These are phyloP conservation scores for Corniculantispora saksenae DNA, from an alignment of 2,329 filamentous ascomycete species.

Conservation along the genomic window DNA sequence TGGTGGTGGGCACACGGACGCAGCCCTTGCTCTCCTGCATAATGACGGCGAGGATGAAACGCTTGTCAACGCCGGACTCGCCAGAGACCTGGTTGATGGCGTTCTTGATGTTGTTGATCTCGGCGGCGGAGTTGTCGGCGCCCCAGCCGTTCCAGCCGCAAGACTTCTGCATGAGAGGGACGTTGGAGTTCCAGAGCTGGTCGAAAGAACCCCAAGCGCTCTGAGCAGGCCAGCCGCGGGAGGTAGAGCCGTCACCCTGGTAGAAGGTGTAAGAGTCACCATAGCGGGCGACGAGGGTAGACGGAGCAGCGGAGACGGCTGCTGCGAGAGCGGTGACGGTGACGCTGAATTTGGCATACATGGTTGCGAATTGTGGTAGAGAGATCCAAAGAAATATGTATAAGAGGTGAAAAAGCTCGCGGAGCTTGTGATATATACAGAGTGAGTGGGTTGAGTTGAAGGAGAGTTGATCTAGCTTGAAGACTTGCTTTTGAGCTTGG, in stretches of 20 bases:
- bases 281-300: slow-evolving; percentile 16
- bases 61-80: slow-evolving; percentile 16
- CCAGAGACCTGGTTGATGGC: slow-evolving; percentile 10
- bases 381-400: background rate
- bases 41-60: slow-evolving; percentile 31
- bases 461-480: slow-evolving; percentile 2
- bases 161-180: slow-evolving; percentile 21
- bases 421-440: slow-evolving; percentile 9
- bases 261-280: slow-evolving; percentile 26
- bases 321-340: slow-evolving; percentile 15
- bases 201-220: slow-evolving; percentile 24
- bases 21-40: slow-evolving; percentile 30
- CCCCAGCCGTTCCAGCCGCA: slow-evolving; percentile 22
- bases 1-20: slow-evolving; percentile 16
- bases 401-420: slow-evolving; percentile 1
- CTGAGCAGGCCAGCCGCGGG: slow-evolving; percentile 26
- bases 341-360: slow-evolving; percentile 13
- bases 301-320: slow-evolving; percentile 16
- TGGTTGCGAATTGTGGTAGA: background rate
- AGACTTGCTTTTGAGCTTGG: slow-evolving; percentile 14
- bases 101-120: slow-evolving; percentile 11
- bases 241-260: slow-evolving; percentile 25
- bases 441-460: background rate
- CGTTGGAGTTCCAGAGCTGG: slow-evolving; percentile 24
- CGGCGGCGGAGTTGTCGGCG: slow-evolving; percentile 15